Evolutionary conservation across 2,329 filamentous ascomycete species (phyloP).

Genomic region (Clarireedia paspali): DNA sequence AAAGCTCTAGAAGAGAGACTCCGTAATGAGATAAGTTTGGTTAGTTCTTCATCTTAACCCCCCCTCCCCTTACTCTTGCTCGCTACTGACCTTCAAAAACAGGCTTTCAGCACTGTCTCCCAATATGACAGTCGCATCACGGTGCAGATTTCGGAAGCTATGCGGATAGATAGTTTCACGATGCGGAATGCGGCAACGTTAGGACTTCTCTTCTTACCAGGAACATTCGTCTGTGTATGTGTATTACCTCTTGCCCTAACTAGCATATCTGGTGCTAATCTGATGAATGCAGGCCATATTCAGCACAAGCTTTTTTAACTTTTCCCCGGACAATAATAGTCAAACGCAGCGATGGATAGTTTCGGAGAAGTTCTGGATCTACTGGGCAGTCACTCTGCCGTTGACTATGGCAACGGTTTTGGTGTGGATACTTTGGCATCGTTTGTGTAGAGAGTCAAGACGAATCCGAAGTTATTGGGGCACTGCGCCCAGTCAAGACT

Average conservation of each 20-base stretch:
- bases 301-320: conserved; percentile 3
- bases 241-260: background rate
- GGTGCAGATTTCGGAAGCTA: background rate
- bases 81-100: background rate
- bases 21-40: conserved; percentile 3
- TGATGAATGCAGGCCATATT: background rate
- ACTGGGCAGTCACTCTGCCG: conserved; percentile 1
- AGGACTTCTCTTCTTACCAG: conserved; percentile 15
- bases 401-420: background rate
- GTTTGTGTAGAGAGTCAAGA: background rate
- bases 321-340: background rate
- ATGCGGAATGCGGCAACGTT: conserved; percentile 16
- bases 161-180: conserved; percentile 10
- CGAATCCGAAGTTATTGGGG: background rate
- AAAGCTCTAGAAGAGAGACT: conserved; percentile 2
- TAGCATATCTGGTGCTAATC: background rate
- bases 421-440: background rate
- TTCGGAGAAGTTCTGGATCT: conserved; percentile 4
- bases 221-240: conserved; percentile 15
- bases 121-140: conserved; percentile 3
- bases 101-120: background rate
- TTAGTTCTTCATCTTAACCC: background rate
- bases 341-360: background rate
- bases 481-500: background rate
- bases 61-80: background rate